These are phyloP conservation scores for Sphagnum tenellum DNA, from an alignment of 225 moss, liverwort and hornwort genomes.

Conservation along the genomic window DNA sequence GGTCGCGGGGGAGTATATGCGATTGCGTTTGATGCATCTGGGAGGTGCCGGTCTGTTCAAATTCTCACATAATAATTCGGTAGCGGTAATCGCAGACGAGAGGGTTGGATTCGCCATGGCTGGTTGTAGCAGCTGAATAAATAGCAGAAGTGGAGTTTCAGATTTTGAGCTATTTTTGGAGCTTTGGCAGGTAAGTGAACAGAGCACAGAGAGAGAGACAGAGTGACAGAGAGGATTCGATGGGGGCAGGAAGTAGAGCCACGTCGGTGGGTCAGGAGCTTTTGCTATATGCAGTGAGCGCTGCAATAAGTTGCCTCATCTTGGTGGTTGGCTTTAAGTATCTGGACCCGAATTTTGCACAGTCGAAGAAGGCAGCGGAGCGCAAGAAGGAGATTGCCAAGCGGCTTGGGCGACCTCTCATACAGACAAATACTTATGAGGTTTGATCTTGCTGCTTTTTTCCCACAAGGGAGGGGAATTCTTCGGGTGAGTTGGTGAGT, in stretches of 20 bases:
- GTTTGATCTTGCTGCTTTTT: conserved; percentile 10
- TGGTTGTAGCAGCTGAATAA: too few relatives aligned
- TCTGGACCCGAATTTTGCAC: conserved; percentile 81
- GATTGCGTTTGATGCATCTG: too few relatives aligned
- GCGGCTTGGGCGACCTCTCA: conserved; percentile 67
- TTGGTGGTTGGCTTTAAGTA: conserved; percentile 80
- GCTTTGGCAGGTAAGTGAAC: too few relatives aligned
- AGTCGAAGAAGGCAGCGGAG: conserved; percentile 87
- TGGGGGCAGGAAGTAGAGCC: conserved; percentile 86
- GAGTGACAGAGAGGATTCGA: conserved; percentile 9
- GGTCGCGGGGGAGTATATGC: too few relatives aligned
- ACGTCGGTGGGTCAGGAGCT: conserved; percentile 88
- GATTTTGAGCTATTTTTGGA: too few relatives aligned
- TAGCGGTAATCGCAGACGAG: too few relatives aligned
- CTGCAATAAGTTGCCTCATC: conserved; percentile 88
- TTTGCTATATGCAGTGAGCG: conserved; percentile 83
- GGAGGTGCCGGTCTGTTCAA: too few relatives aligned
- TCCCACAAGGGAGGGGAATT: neutral
- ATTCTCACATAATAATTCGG: too few relatives aligned
- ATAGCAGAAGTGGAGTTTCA: too few relatives aligned
- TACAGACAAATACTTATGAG: conserved; percentile 91
- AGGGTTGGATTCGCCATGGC: too few relatives aligned
- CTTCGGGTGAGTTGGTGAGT: too few relatives aligned
- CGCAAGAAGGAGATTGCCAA: conserved; percentile 89
- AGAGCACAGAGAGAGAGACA: too few relatives aligned